phyloP scores from a whole-genome alignment of 768 basidiomycete genomes.

The Sutorius australiensis region DNA sequence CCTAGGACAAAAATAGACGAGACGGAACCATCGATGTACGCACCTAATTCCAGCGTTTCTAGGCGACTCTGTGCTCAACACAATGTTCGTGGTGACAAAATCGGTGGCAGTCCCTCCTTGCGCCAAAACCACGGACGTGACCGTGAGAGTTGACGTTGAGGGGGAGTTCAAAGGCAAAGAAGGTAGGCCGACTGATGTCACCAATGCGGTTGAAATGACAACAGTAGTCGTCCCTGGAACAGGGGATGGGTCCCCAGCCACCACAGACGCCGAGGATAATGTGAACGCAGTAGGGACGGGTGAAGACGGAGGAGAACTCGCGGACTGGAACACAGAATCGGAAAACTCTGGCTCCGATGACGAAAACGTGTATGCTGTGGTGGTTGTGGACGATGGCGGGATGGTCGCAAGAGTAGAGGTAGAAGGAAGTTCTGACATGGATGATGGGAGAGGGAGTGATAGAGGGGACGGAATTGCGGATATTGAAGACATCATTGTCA shows the following conservation, averaged over 20 bases:
- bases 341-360: constrained; percentile 1
- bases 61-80: constrained; percentile 22
- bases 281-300: background rate
- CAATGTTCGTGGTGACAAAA: constrained; percentile 18
- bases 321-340: background rate
- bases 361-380: background rate
- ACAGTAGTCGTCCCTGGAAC: constrained; percentile 9
- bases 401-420: background rate
- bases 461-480: background rate
- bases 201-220: constrained; percentile 14
- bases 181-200: background rate
- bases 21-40: constrained; percentile 2
- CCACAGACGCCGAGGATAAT: background rate
- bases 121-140: constrained; percentile 17
- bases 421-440: background rate
- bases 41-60: constrained; percentile 11
- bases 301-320: background rate
- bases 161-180: background rate
- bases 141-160: constrained; percentile 18
- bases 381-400: background rate
- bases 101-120: constrained; percentile 14
- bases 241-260: background rate
- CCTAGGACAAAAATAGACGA: background rate
- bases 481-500: background rate
- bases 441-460: background rate